Evolutionary conservation across 371 early-diverging fungal species (phyloP).

Genomic region (Funneliformis caledonium): DNA sequence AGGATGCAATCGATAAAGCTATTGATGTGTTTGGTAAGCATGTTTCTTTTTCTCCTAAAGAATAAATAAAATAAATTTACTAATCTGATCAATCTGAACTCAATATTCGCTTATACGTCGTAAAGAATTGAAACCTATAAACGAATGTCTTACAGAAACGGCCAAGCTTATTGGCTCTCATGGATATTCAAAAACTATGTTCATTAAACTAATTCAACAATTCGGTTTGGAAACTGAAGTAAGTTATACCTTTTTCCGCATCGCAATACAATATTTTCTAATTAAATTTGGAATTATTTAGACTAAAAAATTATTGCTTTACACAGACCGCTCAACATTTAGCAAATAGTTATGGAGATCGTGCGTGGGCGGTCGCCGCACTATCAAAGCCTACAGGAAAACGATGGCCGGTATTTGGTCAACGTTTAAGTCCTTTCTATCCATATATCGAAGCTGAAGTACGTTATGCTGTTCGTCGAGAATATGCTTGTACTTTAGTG

Average conservation of each 20-base stretch:
- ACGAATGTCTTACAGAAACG: conserved; percentile 76
- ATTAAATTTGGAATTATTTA: background rate
- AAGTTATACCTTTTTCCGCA: background rate
- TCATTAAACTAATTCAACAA: conserved; percentile 88
- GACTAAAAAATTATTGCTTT: background rate
- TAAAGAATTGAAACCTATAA: conserved; percentile 54
- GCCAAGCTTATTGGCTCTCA: conserved; percentile 88
- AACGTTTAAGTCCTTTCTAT: conserved; percentile 74
- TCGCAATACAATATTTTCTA: background rate
- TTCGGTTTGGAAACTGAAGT: conserved; percentile 92
- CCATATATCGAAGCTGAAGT: conserved; percentile 97
- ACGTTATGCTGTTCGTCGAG: conserved; percentile 89
- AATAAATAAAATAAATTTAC: background rate
- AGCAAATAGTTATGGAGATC: conserved; percentile 92
- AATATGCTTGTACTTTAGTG: conserved; percentile 93
- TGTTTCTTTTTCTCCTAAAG: background rate
- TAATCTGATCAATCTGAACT: background rate
- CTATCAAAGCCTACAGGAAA: conserved; percentile 73
- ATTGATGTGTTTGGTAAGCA: conserved; percentile 65
- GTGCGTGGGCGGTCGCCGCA: conserved; percentile 90
- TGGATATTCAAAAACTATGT: conserved; percentile 87
- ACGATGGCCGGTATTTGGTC: conserved; percentile 83
- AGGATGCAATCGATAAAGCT: conserved; percentile 95
- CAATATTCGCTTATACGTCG: background rate
- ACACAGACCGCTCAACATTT: conserved; percentile 85